Conservation (phyloP, 805 yeast genomes). For the Candida germanica region DNA sequence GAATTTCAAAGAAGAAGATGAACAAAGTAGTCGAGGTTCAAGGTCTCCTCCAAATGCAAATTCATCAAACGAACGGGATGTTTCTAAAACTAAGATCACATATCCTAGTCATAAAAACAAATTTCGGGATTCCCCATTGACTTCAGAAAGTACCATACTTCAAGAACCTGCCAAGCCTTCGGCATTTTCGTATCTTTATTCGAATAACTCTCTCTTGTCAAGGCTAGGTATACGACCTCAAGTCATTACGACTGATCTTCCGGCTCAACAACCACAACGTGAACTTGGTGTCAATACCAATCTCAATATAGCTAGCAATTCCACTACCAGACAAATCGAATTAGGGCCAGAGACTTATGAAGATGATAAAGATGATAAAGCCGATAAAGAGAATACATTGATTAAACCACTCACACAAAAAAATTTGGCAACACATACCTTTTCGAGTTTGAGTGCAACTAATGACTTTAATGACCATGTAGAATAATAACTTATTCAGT, state of each 20-base stretch:
- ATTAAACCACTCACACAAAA: slow-evolving; percentile 26
- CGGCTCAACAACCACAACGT: slow-evolving; percentile 12
- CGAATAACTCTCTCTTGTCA: slow-evolving; percentile 33
- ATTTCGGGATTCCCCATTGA: slow-evolving; percentile 32
- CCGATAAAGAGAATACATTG: slow-evolving; percentile 14
- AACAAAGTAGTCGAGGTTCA: not conserved
- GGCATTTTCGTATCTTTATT: slow-evolving; percentile 28
- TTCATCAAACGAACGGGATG: not conserved
- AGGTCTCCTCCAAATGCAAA: not conserved
- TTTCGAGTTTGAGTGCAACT: slow-evolving; percentile 12
- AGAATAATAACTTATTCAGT: slow-evolving; percentile 10
- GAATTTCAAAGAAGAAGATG: slow-evolving; percentile 21
- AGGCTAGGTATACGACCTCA: slow-evolving; percentile 42
- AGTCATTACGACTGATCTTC: slow-evolving; percentile 32
- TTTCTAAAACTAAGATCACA: slow-evolving; percentile 11
- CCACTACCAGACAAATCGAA: slow-evolving; percentile 1
- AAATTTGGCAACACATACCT: slow-evolving; percentile 26
- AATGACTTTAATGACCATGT: slow-evolving; percentile 18
- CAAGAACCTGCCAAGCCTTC: slow-evolving; percentile 17
- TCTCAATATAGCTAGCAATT: slow-evolving; percentile 1
- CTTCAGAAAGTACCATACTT: slow-evolving; percentile 32
- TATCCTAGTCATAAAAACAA: slow-evolving; percentile 23
- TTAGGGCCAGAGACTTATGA: slow-evolving; percentile 3
- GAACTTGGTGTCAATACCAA: slow-evolving; percentile 11
- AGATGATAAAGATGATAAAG: slow-evolving; percentile 14